A percentile compares a stretch with the other conserved stretches of the same genome.
Conservation (phyloP, 768 basidiomycete species). For the Boletus barrowsii region DNA sequence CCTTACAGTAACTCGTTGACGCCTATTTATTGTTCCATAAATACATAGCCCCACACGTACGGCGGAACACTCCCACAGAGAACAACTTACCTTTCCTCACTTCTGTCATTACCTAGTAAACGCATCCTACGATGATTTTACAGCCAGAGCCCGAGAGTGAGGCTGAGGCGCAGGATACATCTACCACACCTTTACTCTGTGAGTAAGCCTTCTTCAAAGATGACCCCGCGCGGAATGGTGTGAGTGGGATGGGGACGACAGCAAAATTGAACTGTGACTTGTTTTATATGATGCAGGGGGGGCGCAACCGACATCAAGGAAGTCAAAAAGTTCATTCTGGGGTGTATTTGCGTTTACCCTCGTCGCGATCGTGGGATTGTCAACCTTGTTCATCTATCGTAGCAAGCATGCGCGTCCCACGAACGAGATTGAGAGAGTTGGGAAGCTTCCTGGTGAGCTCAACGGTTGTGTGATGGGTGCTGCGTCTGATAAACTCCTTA, state of each 20-base stretch:
- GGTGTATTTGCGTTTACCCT: conserved; percentile 15
- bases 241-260: too few species aligned
- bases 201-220: background rate
- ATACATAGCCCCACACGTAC: too few species aligned
- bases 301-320: background rate
- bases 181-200: conserved; percentile 18
- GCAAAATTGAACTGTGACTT: background rate
- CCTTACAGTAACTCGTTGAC: too few species aligned
- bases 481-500: background rate
- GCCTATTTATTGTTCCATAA: too few species aligned
- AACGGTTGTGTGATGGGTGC: background rate
- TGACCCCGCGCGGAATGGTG: background rate
- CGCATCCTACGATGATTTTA: conserved; percentile 8
- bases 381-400: conserved; percentile 13
- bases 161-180: background rate
- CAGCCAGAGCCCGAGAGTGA: background rate
- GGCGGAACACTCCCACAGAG: too few species aligned
- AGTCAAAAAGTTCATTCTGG: conserved; percentile 3
- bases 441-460: conserved; percentile 35
- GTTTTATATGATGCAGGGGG: background rate
- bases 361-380: conserved; percentile 19
- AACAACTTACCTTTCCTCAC: background rate
- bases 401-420: background rate
- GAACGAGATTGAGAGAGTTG: conserved; percentile 23
- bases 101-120: background rate